These are phyloP conservation scores for Coemansia brasiliensis DNA, from an alignment of 192 early-diverging fungal genomes.

Conservation along the genomic window DNA sequence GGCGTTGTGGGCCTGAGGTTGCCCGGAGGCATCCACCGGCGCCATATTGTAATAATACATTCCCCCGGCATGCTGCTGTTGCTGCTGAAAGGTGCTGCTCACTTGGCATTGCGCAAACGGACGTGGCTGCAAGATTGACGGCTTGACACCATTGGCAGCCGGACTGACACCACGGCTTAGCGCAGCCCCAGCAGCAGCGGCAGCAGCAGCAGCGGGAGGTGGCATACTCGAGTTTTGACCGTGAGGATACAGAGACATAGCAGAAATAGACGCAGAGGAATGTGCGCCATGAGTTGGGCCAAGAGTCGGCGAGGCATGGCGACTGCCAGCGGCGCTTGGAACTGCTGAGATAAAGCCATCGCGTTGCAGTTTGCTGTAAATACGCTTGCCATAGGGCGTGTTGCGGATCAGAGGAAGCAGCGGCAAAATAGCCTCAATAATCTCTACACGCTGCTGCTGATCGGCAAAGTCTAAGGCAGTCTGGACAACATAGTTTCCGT, in stretches of 20 bases:
- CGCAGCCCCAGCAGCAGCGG: constrained; percentile 17
- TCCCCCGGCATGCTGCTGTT: constrained; percentile 19
- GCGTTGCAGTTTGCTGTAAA: constrained; percentile 75
- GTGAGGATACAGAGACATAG: constrained; percentile 40
- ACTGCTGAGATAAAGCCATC: constrained; percentile 52
- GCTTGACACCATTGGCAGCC: constrained; percentile 6
- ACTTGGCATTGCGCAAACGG: constrained; percentile 11
- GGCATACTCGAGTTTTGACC: constrained; percentile 1
- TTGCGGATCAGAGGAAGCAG: constrained; percentile 77
- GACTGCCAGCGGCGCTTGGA: constrained; percentile 46
- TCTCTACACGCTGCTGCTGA: constrained; percentile 63
- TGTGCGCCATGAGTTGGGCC: constrained; percentile 39
- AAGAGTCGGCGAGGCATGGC: constrained; percentile 50
- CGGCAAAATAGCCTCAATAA: constrained; percentile 81
- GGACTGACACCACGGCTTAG: constrained; percentile 44
- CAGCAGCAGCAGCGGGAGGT: background rate
- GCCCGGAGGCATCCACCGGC: constrained; percentile 20
- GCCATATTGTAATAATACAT: constrained; percentile 45
- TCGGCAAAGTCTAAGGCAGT: constrained; percentile 84
- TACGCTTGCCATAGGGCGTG: constrained; percentile 88
- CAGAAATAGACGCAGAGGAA: constrained; percentile 25
- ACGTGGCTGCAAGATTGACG: constrained; percentile 10
- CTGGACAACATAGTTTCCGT: constrained; percentile 90
- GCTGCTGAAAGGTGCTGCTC: constrained; percentile 19
- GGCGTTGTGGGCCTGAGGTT: constrained; percentile 10